Base-by-base conservation (phyloP, 805 yeast genomes). In the Metschnikowia orientalis region DNA sequence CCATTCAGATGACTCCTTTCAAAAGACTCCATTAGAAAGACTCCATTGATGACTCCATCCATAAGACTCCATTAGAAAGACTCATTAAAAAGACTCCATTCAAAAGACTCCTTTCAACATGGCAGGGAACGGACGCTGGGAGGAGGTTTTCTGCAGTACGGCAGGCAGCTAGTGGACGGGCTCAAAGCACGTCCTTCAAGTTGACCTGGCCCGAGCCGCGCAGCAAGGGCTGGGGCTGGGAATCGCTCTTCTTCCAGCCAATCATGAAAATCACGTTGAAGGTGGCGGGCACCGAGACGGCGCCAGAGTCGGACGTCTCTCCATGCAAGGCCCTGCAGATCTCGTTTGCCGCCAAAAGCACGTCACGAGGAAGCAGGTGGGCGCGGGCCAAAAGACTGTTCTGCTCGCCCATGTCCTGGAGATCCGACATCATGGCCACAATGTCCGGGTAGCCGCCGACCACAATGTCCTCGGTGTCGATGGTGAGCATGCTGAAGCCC, bases 341-440 rank as follows among this genome's bases (percentile, higher is more conserved):
- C 16, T 84, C 81, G 39, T 81, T 81, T 0, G 90, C 79, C 1
- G 92, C 86, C n/a, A 79, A 56, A 14, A 85, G 56, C 11, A 82
- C 67, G 49, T 83, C 92, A 40, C 79, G 66, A 4, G 68, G 67
- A 28, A 67, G 42, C 30, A 47, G 45, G 16, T 51, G 50, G 4
- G 68, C 45, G 30, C 71, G 47, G 5, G 79, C 67, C 19, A 85
- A 51, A 16, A 77, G 73, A 3, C 92, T 79, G 51, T 84, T 86
- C 37, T 79, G 79, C 55, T 86, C 95, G 4, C 95, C 95, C 95
- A 85, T 85, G 14, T 73, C 59, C 50, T 81, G 85, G 24, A 86
- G 56, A 44, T 86, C 95, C 33, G 72, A 74, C 61, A 85, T 67
- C 23, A 86, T 57, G 3, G 85, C 69, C 35, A 75, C 63, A 30